Evolutionary conservation across 345 rosid genomes (phyloP), one percentile per base, ranked within the genome.

Genomic region (Eucalyptus urophylla): DNA sequence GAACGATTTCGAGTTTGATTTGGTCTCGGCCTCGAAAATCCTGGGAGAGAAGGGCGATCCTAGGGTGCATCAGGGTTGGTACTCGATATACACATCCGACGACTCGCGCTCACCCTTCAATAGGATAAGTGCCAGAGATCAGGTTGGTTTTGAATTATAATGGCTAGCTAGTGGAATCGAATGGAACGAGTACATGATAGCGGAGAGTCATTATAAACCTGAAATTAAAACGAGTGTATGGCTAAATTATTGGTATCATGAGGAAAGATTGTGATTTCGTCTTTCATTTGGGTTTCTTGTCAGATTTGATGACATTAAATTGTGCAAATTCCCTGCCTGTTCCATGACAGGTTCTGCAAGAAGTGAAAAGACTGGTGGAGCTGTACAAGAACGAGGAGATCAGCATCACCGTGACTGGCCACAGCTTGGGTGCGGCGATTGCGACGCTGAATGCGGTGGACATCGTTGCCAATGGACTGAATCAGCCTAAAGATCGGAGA

Each of bases 11-110:
- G 89, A 96, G 29, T 95, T 95, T 22, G 88, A 81, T 89, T 89
- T 95, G 80, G 97, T 96, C 56, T 88, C 95, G 14, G 94, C 94
- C 14, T 86, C 92, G 5, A 92, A 93, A 7, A 89, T 97, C 10
- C 90, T 97, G 16, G 98, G 95, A 12, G 87, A 31, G 14, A 69
- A 87, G 25, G 67, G 87, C 24, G 90, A 91, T 87, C 87, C 92
- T 8, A 92, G 93, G 90, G 94, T 97, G 81, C 99, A 97, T 83
- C 94, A 95, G 92, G 99, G 99, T 50, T 97, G 98, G 98, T 92
- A 95, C 87, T 96, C 98, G 8, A 93, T 97, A n/a, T 97, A 96
- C 89, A 96, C 96, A 76, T 96, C 99, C 11, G 91, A 90, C 3
- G 97, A 96, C 88, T 89, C 93, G 6, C 95, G 95, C 44, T 97